Percentiles rank a stretch among this genome's conserved stretches.
These are phyloP conservation scores for Tetrahymena elliotti DNA, from an alignment of 73 alveolate species.

Conservation along the genomic window DNA sequence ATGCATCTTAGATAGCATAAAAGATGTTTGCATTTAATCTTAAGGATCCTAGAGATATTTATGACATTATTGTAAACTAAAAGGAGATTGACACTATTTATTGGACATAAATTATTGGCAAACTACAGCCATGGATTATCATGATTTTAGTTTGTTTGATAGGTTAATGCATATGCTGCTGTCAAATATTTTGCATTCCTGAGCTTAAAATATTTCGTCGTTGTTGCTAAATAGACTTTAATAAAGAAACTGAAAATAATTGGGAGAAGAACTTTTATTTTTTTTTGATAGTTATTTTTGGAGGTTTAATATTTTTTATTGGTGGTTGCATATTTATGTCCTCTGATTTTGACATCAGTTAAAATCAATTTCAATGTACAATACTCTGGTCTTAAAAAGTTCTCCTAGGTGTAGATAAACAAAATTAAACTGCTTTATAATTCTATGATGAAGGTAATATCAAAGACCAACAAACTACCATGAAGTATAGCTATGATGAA, in stretches of 20 bases:
- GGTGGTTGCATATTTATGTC: background rate
- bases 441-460: background rate
- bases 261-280: constrained; percentile 17
- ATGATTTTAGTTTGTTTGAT: background rate
- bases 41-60: background rate
- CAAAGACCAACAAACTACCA: background rate
- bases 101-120: background rate
- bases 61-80: background rate
- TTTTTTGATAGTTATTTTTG: constrained; percentile 9
- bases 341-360: background rate
- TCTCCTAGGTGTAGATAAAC: background rate
- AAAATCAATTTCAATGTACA: background rate
- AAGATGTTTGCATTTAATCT: background rate
- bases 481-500: background rate
- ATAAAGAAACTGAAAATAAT: constrained; percentile 26
- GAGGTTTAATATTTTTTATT: constrained; percentile 1
- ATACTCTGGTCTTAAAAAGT: background rate
- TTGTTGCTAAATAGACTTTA: constrained; percentile 22
- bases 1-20: background rate
- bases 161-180: constrained; percentile 22
- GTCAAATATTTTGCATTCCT: constrained; percentile 40
- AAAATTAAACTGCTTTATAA: background rate
- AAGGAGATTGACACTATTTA: background rate
- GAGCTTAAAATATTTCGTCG: constrained; percentile 18
- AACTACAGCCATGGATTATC: background rate